Evolutionary conservation across 2,329 filamentous ascomycete genomes (phyloP).

Genomic region (Mycosphaerelloides madeirae): DNA sequence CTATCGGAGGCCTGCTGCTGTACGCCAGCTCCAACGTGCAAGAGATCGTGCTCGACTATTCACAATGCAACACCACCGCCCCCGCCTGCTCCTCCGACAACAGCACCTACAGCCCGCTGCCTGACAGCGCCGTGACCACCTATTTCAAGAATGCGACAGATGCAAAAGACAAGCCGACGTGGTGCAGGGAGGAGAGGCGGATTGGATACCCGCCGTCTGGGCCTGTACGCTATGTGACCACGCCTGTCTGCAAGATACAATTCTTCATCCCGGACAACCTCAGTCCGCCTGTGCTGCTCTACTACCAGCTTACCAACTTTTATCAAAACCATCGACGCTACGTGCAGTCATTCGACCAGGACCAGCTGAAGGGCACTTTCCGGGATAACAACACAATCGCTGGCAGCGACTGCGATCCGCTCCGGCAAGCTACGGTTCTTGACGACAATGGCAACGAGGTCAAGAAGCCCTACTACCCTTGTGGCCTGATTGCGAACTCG

Average conservation of each 20-base stretch:
- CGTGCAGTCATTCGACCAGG: conserved; percentile 78
- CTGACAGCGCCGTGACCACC: conserved; percentile 54
- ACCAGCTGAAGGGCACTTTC: conserved; percentile 73
- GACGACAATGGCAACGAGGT: conserved; percentile 32
- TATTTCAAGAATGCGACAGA: conserved; percentile 59
- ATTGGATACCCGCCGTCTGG: conserved; percentile 17
- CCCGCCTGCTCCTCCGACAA: conserved; percentile 42
- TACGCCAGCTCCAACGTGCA: conserved; percentile 83
- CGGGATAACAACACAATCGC: conserved; percentile 58
- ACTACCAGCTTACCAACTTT: conserved; percentile 95
- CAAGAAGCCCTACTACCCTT: conserved; percentile 77
- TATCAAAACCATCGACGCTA: conserved; percentile 98
- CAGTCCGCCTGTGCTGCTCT: conserved; percentile 78
- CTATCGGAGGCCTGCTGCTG: conserved; percentile 80
- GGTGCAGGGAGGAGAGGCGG: conserved; percentile 23
- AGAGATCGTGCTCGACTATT: conserved; percentile 89
- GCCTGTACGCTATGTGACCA: conserved; percentile 30
- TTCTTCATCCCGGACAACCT: conserved; percentile 79
- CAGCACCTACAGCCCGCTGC: conserved; percentile 47
- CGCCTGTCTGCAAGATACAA: conserved; percentile 62
- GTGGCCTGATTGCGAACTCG: conserved; percentile 93
- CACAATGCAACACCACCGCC: conserved; percentile 57
- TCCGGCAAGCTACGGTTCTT: conserved; percentile 38
- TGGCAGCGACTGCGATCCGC: conserved; percentile 68
- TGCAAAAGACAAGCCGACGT: conserved; percentile 24